These are phyloP conservation scores for Ophiostoma quercus DNA, from an alignment of 2,329 filamentous ascomycete genomes.

Conservation along the genomic window DNA sequence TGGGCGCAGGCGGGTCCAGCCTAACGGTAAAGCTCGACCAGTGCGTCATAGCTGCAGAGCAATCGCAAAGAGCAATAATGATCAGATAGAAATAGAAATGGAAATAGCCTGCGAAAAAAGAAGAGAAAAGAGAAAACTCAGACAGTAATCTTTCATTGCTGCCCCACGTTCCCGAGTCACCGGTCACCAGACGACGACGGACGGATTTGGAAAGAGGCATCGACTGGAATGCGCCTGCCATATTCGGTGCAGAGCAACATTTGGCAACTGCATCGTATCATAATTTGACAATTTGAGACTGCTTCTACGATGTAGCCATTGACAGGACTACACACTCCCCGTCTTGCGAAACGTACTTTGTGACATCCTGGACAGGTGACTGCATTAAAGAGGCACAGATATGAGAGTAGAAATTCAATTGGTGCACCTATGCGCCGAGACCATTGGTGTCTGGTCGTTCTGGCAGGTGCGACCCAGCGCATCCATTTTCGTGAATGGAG, in stretches of 20 bases:
- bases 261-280: no score
- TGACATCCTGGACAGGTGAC: no score
- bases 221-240: conserved; percentile 14
- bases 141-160: conserved; percentile 3
- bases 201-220: background rate
- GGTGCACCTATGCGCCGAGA: background rate
- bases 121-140: background rate
- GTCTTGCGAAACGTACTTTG: background rate
- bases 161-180: conserved; percentile 12
- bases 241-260: background rate
- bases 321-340: background rate
- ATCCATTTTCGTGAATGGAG: background rate
- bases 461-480: conserved; percentile 13
- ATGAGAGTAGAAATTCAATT: background rate
- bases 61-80: background rate
- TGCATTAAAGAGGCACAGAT: background rate
- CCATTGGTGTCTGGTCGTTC: conserved; percentile 2
- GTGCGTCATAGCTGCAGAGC: conserved; percentile 11
- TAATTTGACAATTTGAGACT: no score
- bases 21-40: background rate
- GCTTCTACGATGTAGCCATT: no score
- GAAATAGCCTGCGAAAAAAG: background rate
- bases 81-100: background rate
- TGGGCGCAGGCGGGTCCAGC: background rate
- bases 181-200: background rate